phyloP scores from a whole-genome alignment of 2,329 filamentous ascomycete species.

The Leptographium lundbergii region DNA sequence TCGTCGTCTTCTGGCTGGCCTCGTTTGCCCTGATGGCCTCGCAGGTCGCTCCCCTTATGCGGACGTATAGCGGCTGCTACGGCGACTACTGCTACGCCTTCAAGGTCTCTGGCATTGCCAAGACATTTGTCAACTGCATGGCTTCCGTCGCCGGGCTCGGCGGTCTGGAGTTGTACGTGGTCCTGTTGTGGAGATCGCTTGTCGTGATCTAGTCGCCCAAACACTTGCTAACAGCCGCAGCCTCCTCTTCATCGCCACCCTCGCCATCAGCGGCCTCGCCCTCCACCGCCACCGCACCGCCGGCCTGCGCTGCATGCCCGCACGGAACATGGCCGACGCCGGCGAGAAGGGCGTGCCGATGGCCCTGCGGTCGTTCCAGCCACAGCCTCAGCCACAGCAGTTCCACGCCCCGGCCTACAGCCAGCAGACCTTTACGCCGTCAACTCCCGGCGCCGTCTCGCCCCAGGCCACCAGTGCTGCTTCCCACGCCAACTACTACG shows the following conservation, averaged over 20 bases:
- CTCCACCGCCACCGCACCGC: conserved; percentile 30
- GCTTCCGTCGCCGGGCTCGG: conserved; percentile 27
- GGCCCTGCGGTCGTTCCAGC: conserved; percentile 2
- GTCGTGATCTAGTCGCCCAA: too few species aligned
- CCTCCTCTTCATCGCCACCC: conserved; percentile 27
- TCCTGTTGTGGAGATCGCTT: too few species aligned
- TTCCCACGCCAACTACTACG: neutral
- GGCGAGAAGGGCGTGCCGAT: conserved; percentile 11
- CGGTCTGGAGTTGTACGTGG: conserved; percentile 29
- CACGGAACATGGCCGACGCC: conserved; percentile 6
- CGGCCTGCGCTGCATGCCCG: conserved; percentile 26
- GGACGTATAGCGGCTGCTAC: conserved; percentile 11
- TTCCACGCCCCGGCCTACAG: conserved; percentile 9
- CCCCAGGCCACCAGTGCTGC: neutral
- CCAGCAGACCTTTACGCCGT: neutral
- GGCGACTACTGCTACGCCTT: conserved; percentile 16
- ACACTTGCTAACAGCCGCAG: conserved; percentile 16
- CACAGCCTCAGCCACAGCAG: conserved; percentile 8
- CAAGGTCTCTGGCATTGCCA: conserved; percentile 4
- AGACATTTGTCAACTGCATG: conserved; percentile 15
- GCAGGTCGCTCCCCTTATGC: conserved; percentile 18
- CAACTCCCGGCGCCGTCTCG: neutral
- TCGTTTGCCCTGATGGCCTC: conserved; percentile 29
- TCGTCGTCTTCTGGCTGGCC: conserved; percentile 39
- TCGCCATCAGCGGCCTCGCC: conserved; percentile 27